phyloP scores from a whole-genome alignment of 2,329 filamentous ascomycete species.

The Verticillium klebahnii region DNA sequence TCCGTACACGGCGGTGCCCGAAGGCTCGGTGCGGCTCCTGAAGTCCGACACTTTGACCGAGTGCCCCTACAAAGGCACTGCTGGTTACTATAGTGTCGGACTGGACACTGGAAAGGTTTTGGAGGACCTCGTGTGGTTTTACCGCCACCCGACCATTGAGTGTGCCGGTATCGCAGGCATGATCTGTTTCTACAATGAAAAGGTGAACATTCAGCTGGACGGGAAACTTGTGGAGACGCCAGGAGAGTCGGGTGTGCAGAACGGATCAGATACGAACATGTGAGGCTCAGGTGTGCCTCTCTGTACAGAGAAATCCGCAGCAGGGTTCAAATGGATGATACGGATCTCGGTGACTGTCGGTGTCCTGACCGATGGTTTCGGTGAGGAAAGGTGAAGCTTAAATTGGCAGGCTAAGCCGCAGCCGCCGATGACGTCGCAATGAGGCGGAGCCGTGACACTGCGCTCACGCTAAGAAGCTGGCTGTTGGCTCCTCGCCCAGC shows the following conservation, averaged over 20 bases:
- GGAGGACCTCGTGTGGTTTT: conserved; percentile 59
- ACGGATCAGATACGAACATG: too few relatives aligned
- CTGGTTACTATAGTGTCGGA: conserved; percentile 55
- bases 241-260: conserved; percentile 3
- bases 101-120: conserved; percentile 33
- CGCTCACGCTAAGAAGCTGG: not conserved
- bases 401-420: not conserved
- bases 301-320: too few relatives aligned
- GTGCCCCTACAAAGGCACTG: conserved; percentile 66
- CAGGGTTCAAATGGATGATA: too few relatives aligned
- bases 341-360: not conserved
- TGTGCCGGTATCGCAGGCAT: conserved; percentile 49
- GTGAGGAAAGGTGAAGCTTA: not conserved
- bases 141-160: conserved; percentile 52
- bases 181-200: conserved; percentile 65
- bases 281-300: too few relatives aligned
- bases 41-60: conserved; percentile 30
- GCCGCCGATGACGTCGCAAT: not conserved
- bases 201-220: conserved; percentile 58
- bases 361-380: not conserved
- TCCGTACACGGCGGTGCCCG: conserved; percentile 45
- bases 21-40: conserved; percentile 9
- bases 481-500: not conserved
- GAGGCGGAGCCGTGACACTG: not conserved
- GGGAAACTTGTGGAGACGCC: conserved; percentile 33